phyloP scores from a whole-genome alignment of 2,329 filamentous ascomycete species.

The Microdochium paspali region DNA sequence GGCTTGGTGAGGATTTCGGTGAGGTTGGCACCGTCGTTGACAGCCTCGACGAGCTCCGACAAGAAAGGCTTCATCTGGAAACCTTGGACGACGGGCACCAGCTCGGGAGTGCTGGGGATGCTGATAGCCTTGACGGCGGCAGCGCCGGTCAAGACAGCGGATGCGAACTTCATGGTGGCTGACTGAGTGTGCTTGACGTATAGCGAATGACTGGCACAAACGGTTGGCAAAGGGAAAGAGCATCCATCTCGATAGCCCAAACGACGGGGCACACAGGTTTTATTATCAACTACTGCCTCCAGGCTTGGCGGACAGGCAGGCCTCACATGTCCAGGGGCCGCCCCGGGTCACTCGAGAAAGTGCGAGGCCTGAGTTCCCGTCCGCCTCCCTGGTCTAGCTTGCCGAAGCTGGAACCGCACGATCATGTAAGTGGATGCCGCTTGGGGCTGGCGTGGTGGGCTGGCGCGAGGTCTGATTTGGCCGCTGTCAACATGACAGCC shows the following conservation, averaged over 20 bases:
- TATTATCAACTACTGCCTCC: background rate
- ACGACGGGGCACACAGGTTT: background rate
- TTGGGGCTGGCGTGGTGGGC: too few relatives aligned
- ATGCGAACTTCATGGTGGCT: background rate
- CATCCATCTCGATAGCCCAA: background rate
- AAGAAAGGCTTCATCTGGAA: background rate
- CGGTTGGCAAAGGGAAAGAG: background rate
- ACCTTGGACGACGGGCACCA: background rate
- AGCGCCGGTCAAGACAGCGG: background rate
- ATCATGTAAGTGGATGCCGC: too few relatives aligned
- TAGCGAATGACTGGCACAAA: conserved; percentile 1
- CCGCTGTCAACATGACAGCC: too few relatives aligned
- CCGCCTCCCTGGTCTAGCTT: too few relatives aligned
- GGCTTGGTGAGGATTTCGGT: background rate
- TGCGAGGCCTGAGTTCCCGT: too few relatives aligned
- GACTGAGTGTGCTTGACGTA: background rate
- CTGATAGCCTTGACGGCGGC: background rate
- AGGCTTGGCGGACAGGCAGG: background rate
- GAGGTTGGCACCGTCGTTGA: background rate
- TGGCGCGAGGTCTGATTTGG: too few relatives aligned
- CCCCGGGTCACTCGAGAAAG: too few relatives aligned
- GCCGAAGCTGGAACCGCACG: too few relatives aligned
- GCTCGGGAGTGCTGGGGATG: background rate
- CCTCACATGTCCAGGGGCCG: too few relatives aligned
- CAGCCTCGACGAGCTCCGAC: background rate